Evolutionary conservation across 1,284 basidiomycete genomes (phyloP), one percentile per base, ranked within the genome.

Genomic region (Irpex rosettiformis): DNA sequence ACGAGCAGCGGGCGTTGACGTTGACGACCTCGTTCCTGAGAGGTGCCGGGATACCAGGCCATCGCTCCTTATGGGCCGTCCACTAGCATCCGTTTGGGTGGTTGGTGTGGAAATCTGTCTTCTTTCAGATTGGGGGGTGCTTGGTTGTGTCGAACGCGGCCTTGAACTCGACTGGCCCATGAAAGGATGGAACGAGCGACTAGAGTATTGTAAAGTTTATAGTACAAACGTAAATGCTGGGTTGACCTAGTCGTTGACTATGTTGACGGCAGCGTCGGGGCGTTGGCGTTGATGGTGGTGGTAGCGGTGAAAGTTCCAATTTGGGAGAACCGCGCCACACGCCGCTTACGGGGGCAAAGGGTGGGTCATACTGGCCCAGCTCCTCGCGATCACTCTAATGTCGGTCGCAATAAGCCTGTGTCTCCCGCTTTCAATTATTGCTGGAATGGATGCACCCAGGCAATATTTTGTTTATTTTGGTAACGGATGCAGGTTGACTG

Each of bases 111-210:
- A 51, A 8, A 28, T 51, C 24, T 11, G 22, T 28, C 10, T 51
- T 51, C 10, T 28, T 11, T 51, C 48, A 6, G 24, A 22, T 27
- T 10, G 48, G 24, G 27, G 18, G 18, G 48, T 51, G 24, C 48
- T 51, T 33, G 47, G 40, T 54, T 45, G 55, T 10, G 52, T 29
- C 24, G 57, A 24, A 48, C 59, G 61, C 22, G 45, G 57, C 18
- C 62, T 58, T 18, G 63, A 64, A 49, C 28, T 58, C 10, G 63
- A 62, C 55, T 64, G 63, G 45, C 63, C 63, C 63, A 64, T 64
- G 28, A 28, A 47, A 42, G n/a, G 22, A 49, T 24, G 29, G 55
- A 58, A 40, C 24, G 57, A 54, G 54, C 48, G 61, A 63, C 60
- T 55, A 30, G 43, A 58, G 56, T 22, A 25, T 42, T 28, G 56